Evolutionary conservation across 345 rosid species (phyloP).

Genomic region (Salix purpurea): DNA sequence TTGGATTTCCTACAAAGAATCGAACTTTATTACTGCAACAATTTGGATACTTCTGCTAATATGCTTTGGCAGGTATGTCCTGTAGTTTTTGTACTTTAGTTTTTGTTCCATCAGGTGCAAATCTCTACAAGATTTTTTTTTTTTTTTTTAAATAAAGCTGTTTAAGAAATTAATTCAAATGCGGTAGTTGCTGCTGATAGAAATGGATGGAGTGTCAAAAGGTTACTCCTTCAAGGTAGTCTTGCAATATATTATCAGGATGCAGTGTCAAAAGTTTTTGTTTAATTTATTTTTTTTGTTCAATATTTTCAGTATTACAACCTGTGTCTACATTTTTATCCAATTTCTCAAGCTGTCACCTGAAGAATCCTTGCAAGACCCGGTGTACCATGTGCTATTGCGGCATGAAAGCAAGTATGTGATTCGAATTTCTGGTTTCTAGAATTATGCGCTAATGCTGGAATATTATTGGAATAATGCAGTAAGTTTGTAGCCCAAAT

Average conservation of each 20-base stretch:
- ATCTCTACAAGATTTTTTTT: not conserved
- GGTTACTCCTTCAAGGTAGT: not conserved
- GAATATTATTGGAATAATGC: not conserved
- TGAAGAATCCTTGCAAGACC: slow-evolving; percentile 61
- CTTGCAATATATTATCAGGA: not conserved
- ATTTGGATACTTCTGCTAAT: slow-evolving; percentile 63
- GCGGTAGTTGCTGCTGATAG: not conserved
- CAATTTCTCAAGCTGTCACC: slow-evolving; percentile 65
- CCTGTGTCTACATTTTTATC: slow-evolving; percentile 54
- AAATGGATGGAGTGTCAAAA: not conserved
- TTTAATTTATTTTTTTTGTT: not conserved
- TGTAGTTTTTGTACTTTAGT: not conserved
- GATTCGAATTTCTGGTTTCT: slow-evolving; percentile 9
- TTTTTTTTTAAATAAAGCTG: not conserved
- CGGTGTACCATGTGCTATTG: slow-evolving; percentile 61
- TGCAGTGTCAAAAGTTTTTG: not conserved
- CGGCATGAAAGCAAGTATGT: slow-evolving; percentile 47
- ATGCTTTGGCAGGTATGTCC: slow-evolving; percentile 58
- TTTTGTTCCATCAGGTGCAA: not conserved
- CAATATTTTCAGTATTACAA: slow-evolving; percentile 42
- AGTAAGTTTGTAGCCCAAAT: not conserved
- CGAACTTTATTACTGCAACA: slow-evolving; percentile 35
- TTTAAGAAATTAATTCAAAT: not conserved
- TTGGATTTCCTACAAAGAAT: slow-evolving; percentile 75
- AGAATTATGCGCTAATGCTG: not conserved